A percentile compares a stretch with the other conserved stretches of the same genome.
Conservation (phyloP, 1,284 basidiomycete genomes). For the Exobasidium cylindrosporum region DNA sequence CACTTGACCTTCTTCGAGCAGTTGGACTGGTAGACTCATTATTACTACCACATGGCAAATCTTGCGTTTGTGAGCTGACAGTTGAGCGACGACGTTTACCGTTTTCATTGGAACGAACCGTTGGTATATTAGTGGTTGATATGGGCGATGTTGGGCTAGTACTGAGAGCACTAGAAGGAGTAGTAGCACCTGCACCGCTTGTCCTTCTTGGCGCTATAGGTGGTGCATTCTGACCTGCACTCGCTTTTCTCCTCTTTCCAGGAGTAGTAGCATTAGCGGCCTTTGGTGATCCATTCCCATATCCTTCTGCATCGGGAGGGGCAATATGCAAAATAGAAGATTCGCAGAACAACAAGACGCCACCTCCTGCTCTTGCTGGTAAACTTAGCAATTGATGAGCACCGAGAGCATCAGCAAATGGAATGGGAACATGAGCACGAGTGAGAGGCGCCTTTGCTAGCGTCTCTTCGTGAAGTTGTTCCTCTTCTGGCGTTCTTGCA, state of each 20-base stretch:
- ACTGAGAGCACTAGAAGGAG: constrained; percentile 16
- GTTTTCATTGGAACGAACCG: not conserved
- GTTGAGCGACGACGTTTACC: constrained; percentile 7
- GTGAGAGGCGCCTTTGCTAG: constrained; percentile 30
- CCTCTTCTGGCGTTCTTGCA: constrained; percentile 18
- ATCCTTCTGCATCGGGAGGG: constrained; percentile 18
- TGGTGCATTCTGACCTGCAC: constrained; percentile 16
- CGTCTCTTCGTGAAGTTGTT: constrained; percentile 28
- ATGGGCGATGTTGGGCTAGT: constrained; percentile 5
- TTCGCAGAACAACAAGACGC: constrained; percentile 48
- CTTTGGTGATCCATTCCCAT: not conserved
- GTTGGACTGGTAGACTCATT: not conserved
- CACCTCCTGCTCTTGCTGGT: constrained; percentile 39
- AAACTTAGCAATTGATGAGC: constrained; percentile 39
- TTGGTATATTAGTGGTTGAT: not conserved
- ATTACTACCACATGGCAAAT: not conserved
- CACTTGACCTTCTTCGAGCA: not conserved
- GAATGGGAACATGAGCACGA: constrained; percentile 48
- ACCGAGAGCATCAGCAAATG: constrained; percentile 38
- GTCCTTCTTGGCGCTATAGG: constrained; percentile 13
- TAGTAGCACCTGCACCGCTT: constrained; percentile 4
- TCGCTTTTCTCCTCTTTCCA: constrained; percentile 39
- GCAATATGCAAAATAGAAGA: constrained; percentile 41
- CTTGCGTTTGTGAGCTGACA: not conserved
- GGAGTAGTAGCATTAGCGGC: not conserved